phyloP scores from a whole-genome alignment of 345 rosid genomes.

The Excoecaria agallocha region DNA sequence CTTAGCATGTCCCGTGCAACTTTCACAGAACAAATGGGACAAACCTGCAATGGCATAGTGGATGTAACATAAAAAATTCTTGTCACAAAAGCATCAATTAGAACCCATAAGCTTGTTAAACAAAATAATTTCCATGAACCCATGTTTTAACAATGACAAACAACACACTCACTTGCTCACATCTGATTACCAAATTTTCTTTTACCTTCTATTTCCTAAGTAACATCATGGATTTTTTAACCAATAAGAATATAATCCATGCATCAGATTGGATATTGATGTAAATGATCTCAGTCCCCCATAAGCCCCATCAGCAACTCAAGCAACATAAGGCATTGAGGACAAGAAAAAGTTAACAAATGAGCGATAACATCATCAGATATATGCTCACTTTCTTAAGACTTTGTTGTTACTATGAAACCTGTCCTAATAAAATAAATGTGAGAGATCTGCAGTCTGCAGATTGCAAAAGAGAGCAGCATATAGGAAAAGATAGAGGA shows the following conservation, averaged over 20 bases:
- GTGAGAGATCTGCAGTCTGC: neutral
- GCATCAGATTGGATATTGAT: neutral
- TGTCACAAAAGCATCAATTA: constrained; percentile 19
- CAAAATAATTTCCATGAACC: constrained; percentile 7
- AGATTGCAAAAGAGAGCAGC: neutral
- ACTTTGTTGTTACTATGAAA: neutral
- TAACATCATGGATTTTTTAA: neutral
- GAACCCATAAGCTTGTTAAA: constrained; percentile 7
- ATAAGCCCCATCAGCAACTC: neutral
- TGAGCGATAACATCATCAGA: neutral
- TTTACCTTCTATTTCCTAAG: neutral
- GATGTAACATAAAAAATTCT: constrained; percentile 18
- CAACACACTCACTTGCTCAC: neutral
- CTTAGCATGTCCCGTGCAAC: constrained; percentile 51
- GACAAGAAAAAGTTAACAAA: neutral
- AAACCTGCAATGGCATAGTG: constrained; percentile 41
- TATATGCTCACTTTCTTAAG: neutral
- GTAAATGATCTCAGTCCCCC: neutral
- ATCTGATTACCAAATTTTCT: neutral
- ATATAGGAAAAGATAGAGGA: neutral
- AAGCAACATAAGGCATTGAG: neutral
- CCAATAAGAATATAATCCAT: neutral
- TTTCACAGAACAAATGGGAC: constrained; percentile 57
- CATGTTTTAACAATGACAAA: neutral
- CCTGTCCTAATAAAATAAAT: neutral